Percentiles rank a stretch among this genome's conserved stretches.
phyloP scores from a whole-genome alignment of 805 yeast species.

The Scheffersomyces ergatensis region DNA sequence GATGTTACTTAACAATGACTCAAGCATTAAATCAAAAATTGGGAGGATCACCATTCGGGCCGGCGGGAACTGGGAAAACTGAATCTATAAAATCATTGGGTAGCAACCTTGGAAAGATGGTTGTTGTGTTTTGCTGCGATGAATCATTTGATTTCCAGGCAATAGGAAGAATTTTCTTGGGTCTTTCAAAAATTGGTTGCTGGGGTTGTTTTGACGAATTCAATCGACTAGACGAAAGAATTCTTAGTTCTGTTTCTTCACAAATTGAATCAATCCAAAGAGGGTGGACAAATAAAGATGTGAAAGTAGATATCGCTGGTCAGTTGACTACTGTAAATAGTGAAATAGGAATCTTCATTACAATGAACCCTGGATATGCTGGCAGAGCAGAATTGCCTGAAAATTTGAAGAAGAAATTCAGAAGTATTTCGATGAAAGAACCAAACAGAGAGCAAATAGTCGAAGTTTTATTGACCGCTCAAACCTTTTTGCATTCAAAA shows the following conservation, averaged over 20 bases:
- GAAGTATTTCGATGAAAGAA: conserved; percentile 67
- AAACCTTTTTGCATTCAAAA: conserved; percentile 58
- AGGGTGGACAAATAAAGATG: conserved; percentile 36
- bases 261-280: conserved; percentile 70
- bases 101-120: conserved; percentile 73
- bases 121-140: conserved; percentile 87
- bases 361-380: conserved; percentile 86
- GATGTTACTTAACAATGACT: conserved; percentile 65
- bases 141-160: conserved; percentile 81
- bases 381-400: conserved; percentile 86
- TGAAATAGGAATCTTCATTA: conserved; percentile 74
- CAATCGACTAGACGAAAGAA: conserved; percentile 69
- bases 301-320: conserved; percentile 41
- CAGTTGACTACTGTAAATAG: conserved; percentile 35
- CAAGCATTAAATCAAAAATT: conserved; percentile 68
- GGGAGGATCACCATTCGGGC: conserved; percentile 94
- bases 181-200: conserved; percentile 78
- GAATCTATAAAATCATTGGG: conserved; percentile 87
- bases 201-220: conserved; percentile 98
- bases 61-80: conserved; percentile 97
- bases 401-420: conserved; percentile 74
- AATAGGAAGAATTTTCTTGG: conserved; percentile 72
- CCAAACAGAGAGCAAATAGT: conserved; percentile 73
- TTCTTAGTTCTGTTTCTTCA: conserved; percentile 81
- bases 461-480: conserved; percentile 67